Conservation (phyloP, 169 alveolate genomes). For the Cryptosporidium muris region DNA sequence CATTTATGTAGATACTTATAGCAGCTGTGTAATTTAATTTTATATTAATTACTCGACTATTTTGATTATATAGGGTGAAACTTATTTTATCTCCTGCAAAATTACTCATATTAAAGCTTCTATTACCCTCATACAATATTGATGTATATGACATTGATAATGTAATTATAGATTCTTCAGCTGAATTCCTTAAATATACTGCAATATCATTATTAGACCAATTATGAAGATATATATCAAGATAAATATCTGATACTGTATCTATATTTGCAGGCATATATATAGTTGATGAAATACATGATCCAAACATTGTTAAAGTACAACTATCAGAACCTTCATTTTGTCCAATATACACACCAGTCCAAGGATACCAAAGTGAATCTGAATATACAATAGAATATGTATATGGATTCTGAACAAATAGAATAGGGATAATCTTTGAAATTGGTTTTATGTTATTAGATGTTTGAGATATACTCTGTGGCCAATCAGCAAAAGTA, state of each 20-base stretch:
- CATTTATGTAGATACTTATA: too few species aligned
- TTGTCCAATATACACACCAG: not conserved
- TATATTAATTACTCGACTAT: too few species aligned
- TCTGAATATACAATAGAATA: not conserved
- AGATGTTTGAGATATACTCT: not conserved
- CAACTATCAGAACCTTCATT: slow-evolving; percentile 25
- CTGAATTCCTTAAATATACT: slow-evolving; percentile 18
- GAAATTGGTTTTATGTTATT: not conserved
- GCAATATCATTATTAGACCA: not conserved
- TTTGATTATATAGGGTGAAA: too few species aligned
- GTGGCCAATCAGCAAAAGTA: slow-evolving; percentile 25
- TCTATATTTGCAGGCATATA: slow-evolving; percentile 57
- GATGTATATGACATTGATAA: too few species aligned
- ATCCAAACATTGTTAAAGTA: slow-evolving; percentile 29
- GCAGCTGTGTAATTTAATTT: too few species aligned
- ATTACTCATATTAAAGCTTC: too few species aligned
- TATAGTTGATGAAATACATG: slow-evolving; percentile 26
- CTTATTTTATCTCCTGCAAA: too few species aligned
- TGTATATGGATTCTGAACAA: slow-evolving; percentile 37
- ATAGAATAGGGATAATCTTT: slow-evolving; percentile 40
- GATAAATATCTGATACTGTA: too few species aligned
- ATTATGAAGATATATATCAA: too few species aligned
- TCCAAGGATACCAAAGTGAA: slow-evolving; percentile 20
- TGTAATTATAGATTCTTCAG: not conserved
- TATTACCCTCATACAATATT: too few species aligned